Conservation (phyloP, 2,329 filamentous ascomycete species). For the Colletotrichum tanaceti region DNA sequence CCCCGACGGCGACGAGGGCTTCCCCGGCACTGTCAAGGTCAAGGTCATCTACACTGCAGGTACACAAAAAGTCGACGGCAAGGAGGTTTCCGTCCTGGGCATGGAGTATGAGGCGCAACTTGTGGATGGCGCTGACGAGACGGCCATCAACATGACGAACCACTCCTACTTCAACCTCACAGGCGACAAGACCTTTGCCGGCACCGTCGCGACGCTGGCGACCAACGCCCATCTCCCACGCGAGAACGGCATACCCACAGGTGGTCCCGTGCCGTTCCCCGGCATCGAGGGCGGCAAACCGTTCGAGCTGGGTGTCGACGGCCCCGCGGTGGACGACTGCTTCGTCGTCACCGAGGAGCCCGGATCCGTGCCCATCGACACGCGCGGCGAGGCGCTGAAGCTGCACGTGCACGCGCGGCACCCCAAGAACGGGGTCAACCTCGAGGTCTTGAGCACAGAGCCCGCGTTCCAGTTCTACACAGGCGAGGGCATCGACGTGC, state of each 20-base stretch:
- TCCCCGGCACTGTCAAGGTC: conserved; percentile 84
- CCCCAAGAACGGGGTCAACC: conserved; percentile 77
- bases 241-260: conserved; percentile 81
- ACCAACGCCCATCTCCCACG: conserved; percentile 77
- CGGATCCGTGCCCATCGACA: conserved; percentile 71
- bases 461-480: conserved; percentile 98
- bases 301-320: conserved; percentile 77
- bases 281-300: conserved; percentile 72
- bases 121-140: conserved; percentile 81
- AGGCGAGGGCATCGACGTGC: conserved; percentile 84
- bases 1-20: conserved; percentile 87
- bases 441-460: conserved; percentile 91
- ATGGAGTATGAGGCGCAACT: conserved; percentile 93
- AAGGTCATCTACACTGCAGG: conserved; percentile 82
- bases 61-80: conserved; percentile 71
- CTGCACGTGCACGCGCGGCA: conserved; percentile 80
- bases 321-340: conserved; percentile 89
- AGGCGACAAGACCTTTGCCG: conserved; percentile 63
- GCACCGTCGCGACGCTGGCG: conserved; percentile 74
- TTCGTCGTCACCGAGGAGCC: conserved; percentile 80
- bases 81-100: conserved; percentile 76
- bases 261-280: conserved; percentile 72
- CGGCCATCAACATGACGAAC: conserved; percentile 92
- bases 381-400: conserved; percentile 70
- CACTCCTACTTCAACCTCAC: conserved; percentile 84